Evolutionary conservation across 176 grass and related monocot genomes (phyloP), one percentile per base, ranked within the genome.

Genomic region (Triticum aestivum): DNA sequence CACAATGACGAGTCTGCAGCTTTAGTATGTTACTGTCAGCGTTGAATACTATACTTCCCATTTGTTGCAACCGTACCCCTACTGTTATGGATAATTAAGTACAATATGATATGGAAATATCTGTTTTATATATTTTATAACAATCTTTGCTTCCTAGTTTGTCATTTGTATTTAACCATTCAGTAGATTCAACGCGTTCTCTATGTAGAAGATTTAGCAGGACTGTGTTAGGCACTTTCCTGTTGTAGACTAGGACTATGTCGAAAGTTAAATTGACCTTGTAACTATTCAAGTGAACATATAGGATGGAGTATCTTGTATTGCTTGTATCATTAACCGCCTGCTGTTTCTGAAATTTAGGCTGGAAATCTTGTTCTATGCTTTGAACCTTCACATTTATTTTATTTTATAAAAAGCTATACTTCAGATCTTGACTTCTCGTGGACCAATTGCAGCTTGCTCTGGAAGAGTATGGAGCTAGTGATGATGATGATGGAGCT

Each of bases 391-490:
- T 17, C 32, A 78, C 8, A 8, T 41, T 23, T 6, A 15, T 15
- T 4, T 30, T 49, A 17, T 33, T 52, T 52, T 54, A 21, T 38
- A 77, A 81, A 73, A 81, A 66, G 9, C 5, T 77, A 11, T 63
- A 3, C 4, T 37, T 65, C 47, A 58, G 45, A 15, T 14, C 84
- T 51, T 78, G 17, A 79, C 27, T 63, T 69, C 0, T 20, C 32
- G 8, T 77, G 2, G 67, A 84, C 74, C 12, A 34, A 89, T 10
- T 84, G 68, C 82, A 95, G 91, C 91, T 95, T 75, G 85, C 91
- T 42, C 74, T 93, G 87, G 84, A 86, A 93, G 93, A 95, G 54
- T 95, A 95, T 72, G 93, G 87, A 72, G 89, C 87, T 75, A 95
- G 84, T 83, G 93, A 89, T 73, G 78, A 65, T 13, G 83, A 87